Conservation (phyloP, 305 asterid species). For the Fraxinus platypoda region DNA sequence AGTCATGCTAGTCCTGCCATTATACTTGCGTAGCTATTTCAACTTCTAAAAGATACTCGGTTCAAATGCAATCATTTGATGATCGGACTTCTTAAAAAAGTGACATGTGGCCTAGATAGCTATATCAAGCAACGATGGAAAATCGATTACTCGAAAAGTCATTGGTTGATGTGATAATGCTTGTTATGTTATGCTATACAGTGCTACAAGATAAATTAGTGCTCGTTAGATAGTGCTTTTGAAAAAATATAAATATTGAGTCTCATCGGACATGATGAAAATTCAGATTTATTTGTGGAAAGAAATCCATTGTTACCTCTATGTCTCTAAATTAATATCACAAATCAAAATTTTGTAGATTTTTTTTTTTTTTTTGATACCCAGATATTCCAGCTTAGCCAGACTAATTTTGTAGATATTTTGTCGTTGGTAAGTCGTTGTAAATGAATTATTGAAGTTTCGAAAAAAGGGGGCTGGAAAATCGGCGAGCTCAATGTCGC, state of each 20-base stretch:
- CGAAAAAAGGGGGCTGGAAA: not conserved
- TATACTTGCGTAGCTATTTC: not conserved
- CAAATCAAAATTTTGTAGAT: not conserved
- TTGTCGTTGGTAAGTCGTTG: not conserved
- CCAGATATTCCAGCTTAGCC: no score
- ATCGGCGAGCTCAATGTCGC: slow-evolving; percentile 49
- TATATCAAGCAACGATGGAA: not conserved
- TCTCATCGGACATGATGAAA: not conserved
- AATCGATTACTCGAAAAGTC: not conserved
- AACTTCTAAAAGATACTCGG: not conserved
- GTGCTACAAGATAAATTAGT: no score
- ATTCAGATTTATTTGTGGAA: not conserved
- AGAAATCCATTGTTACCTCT: not conserved
- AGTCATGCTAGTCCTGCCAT: not conserved
- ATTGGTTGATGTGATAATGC: not conserved
- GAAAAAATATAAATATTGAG: not conserved
- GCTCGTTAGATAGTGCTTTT: not conserved
- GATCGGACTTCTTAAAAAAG: not conserved
- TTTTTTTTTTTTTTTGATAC: no score
- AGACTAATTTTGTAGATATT: not conserved
- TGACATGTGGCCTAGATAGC: not conserved
- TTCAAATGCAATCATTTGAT: not conserved
- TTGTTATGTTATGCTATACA: not conserved
- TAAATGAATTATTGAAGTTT: not conserved
- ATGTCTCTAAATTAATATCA: not conserved